Evolutionary conservation across 192 early-diverging fungal genomes (phyloP), one percentile per base, ranked within the genome.

Genomic region (Entomortierella chlamydospora): DNA sequence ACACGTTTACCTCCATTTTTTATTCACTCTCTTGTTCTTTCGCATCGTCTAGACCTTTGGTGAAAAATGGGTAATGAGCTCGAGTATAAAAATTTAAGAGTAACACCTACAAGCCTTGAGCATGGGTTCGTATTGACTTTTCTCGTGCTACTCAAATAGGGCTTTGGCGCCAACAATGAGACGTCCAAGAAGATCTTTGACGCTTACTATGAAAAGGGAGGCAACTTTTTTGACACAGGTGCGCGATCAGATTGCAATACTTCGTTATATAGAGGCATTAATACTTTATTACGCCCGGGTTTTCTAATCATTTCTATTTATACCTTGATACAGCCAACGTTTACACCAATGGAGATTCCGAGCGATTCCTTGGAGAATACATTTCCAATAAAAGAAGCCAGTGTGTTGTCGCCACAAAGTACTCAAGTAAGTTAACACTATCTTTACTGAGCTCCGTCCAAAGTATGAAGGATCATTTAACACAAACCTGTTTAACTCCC

Each of bases 321-420:
- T 9, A 41, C 13, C 6, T 41, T 41, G 13, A 41, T 41, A 20
- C 45, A 45, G 88, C 89, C 29, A 83, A 92, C 49, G 73, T 82
- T 11, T 90, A 90, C 67, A 72, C 64, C 34, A 83, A 90, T 37
- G 89, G 86, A 0, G 73, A 90, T 33, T 78, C 71, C 29, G 90
- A 91, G 62, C 25, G 57, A 5, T 86, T 88, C 65, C 62, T 91
- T n/a, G 89, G 90, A 18, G 81, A 87, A 41, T 89, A 84, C 31
- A 68, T 91, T 18, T 41, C 70, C 0, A 61, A 83, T 53, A 86
- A 87, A 33, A 81, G 89, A 45, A 84, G 83, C 53, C 69, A 87
- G 28, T 74, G 89, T 26, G 88, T 89, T 2, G 49, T 91, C 39
- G 88, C 89, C 0, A 91, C 89, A 51, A 91, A 90, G 63, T 83